phyloP scores from a whole-genome alignment of 345 rosid genomes.

The Noccaea caerulescens region DNA sequence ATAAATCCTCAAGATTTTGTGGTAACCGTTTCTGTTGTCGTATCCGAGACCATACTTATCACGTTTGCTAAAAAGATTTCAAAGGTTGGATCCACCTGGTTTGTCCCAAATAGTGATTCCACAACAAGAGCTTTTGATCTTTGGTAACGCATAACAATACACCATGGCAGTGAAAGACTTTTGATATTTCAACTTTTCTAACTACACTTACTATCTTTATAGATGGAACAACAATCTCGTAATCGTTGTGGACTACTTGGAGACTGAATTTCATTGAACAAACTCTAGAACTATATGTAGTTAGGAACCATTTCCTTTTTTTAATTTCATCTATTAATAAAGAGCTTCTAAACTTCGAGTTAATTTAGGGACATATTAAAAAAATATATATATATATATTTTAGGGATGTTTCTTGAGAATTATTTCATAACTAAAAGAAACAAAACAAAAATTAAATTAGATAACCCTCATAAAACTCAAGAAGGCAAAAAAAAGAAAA shows the following conservation, averaged over 20 bases:
- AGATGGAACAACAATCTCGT: background rate
- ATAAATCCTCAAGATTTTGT: constrained; percentile 10
- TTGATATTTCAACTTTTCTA: background rate
- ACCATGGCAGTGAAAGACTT: background rate
- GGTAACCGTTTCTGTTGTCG: background rate
- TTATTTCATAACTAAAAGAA: background rate
- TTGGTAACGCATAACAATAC: background rate
- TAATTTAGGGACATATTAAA: no score
- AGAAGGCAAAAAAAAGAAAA: background rate
- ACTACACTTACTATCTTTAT: background rate
- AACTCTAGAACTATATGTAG: background rate
- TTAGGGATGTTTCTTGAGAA: no score
- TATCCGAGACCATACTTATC: background rate
- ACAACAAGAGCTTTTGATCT: background rate
- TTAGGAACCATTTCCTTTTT: no score
- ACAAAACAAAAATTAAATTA: constrained; percentile 3
- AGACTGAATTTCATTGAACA: background rate
- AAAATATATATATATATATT: no score
- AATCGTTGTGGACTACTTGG: background rate
- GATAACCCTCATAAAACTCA: background rate
- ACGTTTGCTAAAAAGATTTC: no score
- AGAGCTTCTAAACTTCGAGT: no score
- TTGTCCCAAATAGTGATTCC: constrained; percentile 5
- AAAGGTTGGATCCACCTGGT: background rate
- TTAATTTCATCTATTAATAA: no score